Conservation (phyloP, 2,329 filamentous ascomycete species). For the Parastagonospora nodorum region DNA sequence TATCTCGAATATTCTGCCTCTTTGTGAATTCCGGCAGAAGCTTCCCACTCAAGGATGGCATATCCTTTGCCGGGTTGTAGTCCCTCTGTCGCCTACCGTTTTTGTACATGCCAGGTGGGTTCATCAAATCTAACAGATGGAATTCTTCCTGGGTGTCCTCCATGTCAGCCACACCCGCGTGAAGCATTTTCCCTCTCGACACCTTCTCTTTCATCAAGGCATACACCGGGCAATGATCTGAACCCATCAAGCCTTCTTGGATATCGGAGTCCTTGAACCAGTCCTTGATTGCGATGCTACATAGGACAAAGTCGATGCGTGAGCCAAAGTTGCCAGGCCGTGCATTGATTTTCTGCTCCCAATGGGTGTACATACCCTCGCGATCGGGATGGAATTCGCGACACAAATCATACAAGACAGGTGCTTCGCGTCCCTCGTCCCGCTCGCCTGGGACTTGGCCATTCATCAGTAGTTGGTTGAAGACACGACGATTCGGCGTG, state of each 20-base stretch:
- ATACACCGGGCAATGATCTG: slow-evolving; percentile 95
- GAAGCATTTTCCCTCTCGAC: slow-evolving; percentile 28
- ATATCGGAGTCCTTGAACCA: slow-evolving; percentile 87
- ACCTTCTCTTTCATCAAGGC: slow-evolving; percentile 72
- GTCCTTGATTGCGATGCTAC: slow-evolving; percentile 74
- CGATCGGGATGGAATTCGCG: slow-evolving; percentile 80
- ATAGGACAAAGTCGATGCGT: slow-evolving; percentile 92
- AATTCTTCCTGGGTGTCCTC: slow-evolving; percentile 52
- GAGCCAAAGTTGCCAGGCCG: slow-evolving; percentile 92
- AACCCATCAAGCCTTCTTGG: slow-evolving; percentile 90
- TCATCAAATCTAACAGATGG: slow-evolving; percentile 75
- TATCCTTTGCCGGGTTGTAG: slow-evolving; percentile 65
- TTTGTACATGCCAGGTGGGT: slow-evolving; percentile 72
- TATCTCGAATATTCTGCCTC: slow-evolving; percentile 84
- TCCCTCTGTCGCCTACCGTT: slow-evolving; percentile 68
- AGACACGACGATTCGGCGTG: slow-evolving; percentile 72
- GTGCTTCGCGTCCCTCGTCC: slow-evolving; percentile 70
- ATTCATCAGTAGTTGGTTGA: slow-evolving; percentile 82
- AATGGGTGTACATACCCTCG: slow-evolving; percentile 93
- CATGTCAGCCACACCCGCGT: slow-evolving; percentile 2
- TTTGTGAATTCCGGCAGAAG: slow-evolving; percentile 87
- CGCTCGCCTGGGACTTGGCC: slow-evolving; percentile 70
- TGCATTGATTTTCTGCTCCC: slow-evolving; percentile 94
- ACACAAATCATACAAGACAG: slow-evolving; percentile 82
- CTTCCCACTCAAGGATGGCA: slow-evolving; percentile 77